Evolutionary conservation across 2,329 filamentous ascomycete species (phyloP), one percentile per base, ranked within the genome.

Genomic region (Neoascochyta sp.): DNA sequence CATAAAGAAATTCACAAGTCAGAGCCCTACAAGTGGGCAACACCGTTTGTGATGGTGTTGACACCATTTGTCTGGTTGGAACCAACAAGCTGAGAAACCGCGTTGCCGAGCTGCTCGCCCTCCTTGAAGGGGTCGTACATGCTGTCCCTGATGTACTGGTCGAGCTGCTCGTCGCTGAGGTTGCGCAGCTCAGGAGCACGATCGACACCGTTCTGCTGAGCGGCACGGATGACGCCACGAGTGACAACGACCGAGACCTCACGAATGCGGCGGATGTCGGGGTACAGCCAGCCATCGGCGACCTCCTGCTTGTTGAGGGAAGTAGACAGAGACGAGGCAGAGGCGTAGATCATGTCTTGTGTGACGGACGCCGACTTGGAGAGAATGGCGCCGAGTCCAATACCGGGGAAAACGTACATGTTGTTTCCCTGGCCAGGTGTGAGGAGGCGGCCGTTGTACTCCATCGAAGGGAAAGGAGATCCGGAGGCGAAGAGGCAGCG

Each of bases 321-420:
- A 36, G 79, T 80, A 10, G 86, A 78, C 12, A 96, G 77, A 4
- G 87, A 83, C 22, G 83, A 81, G 16, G 87, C 92, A 17, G 89
- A 90, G 27, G 85, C 88, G 69, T 96, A 96, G 57, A 98, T 88
- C 92, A 98, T 98, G 64, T 83, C 79, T 62, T 95, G 86, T 4
- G 90, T 96, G 47, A 96, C 75, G 50, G 80, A 80, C 45, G 85
- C 81, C 9, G 88, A 78, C 73, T 95, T 93, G 68, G 83, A 81
- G 27, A 96, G 77, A 58, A 96, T 95, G 45, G 90, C 85, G 39
- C 89, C 92, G 16, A 96, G 80, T 34, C 92, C 92, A 37, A 96
- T 84, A 55, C 90, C 92, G 1, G 92, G 92, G 80, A 98, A 98
- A 40, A 98, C 86, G 62, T 95, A 95, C 71, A 83, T 82, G 70